phyloP scores from a whole-genome alignment of 441 rosid genomes.

The Aleurites moluccanus region DNA sequence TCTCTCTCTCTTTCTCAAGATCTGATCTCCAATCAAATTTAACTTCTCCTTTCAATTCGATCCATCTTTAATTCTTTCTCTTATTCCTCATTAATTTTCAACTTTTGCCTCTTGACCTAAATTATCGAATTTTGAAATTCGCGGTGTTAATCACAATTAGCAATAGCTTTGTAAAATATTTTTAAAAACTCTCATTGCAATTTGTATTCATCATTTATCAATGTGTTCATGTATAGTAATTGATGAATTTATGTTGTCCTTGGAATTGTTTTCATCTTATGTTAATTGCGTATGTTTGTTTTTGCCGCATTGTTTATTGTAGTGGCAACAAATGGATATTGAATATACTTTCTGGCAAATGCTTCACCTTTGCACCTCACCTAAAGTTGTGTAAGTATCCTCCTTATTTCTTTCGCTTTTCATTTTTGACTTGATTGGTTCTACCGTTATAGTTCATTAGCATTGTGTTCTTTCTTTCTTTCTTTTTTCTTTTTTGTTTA shows the following conservation, averaged over 20 bases:
- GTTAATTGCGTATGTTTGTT: slow-evolving; percentile 1
- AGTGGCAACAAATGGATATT: slow-evolving; percentile 99
- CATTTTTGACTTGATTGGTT: background rate
- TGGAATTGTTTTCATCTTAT: background rate
- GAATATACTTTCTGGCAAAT: slow-evolving; percentile 99
- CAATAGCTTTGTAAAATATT: background rate
- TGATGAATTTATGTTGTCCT: background rate
- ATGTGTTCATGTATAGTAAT: background rate
- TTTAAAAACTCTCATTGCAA: background rate
- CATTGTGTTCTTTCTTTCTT: background rate
- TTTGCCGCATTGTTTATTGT: slow-evolving; percentile 31
- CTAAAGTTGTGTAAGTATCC: slow-evolving; percentile 88
- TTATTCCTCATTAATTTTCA: background rate
- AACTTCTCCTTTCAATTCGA: slow-evolving; percentile 20
- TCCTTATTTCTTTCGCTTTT: background rate
- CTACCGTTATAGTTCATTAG: background rate
- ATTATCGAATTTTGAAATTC: background rate
- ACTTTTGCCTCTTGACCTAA: background rate
- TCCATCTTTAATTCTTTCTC: slow-evolving; percentile 3
- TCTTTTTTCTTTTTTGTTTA: background rate
- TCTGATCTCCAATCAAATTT: slow-evolving; percentile 11
- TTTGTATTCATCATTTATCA: background rate
- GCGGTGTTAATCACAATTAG: background rate
- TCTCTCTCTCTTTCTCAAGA: slow-evolving; percentile 21
- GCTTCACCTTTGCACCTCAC: slow-evolving; percentile 95